Percentiles rank a stretch among this genome's conserved stretches.
Conservation (phyloP, 73 alveolate species). For the Tetrahymena borealis region DNA sequence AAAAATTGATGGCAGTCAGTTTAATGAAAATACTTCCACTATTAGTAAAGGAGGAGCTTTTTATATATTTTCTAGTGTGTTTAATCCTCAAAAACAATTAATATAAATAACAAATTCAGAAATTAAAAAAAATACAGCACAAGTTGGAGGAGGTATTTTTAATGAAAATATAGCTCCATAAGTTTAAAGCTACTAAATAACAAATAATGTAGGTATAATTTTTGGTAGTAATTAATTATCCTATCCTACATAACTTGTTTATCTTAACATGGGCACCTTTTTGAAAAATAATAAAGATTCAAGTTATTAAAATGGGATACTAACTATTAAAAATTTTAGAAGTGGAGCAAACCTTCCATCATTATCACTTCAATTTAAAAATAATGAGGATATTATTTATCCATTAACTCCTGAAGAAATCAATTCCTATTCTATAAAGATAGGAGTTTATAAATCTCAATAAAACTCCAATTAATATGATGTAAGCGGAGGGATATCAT, state of each 20-base stretch:
- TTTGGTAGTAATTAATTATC: background rate
- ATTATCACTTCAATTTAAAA: background rate
- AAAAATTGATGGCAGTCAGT: background rate
- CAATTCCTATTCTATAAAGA: background rate
- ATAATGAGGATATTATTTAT: background rate
- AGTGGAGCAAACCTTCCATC: background rate
- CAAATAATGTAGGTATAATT: background rate
- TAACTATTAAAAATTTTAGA: background rate
- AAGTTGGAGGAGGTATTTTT: background rate
- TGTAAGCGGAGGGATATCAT: background rate
- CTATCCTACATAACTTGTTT: background rate
- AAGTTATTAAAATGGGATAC: background rate
- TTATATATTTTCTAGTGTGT: background rate
- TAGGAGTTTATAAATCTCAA: background rate
- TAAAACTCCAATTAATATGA: background rate
- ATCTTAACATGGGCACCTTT: background rate
- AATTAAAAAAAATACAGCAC: background rate
- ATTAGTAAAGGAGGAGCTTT: background rate
- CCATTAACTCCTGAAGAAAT: background rate
- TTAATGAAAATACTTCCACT: background rate
- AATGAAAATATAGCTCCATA: background rate
- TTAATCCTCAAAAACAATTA: background rate
- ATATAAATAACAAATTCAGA: background rate
- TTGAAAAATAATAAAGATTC: background rate
- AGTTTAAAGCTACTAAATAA: background rate